Evolutionary conservation across 371 early-diverging fungal genomes (phyloP), one percentile per base, ranked within the genome.

Genomic region (Mucor circinelloides): DNA sequence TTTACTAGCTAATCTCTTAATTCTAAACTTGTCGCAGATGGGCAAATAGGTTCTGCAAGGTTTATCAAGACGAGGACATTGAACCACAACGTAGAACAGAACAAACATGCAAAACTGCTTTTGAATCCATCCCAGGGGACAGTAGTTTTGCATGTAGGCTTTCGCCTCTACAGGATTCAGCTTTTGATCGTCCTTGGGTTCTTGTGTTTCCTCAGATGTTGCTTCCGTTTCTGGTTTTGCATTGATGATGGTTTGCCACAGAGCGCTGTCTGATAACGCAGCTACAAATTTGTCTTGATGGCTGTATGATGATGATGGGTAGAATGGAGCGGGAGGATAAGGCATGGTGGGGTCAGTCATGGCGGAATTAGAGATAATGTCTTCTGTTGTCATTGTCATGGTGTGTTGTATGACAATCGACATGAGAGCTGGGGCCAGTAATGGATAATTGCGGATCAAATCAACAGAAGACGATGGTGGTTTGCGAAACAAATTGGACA

Each of bases 41-140:
- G 80, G 80, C 12, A 77, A 62, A 58, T 75, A 80, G 2, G 60
- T 71, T 48, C 69, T 63, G 21, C 70, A 70, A 5, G 56, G 68
- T 5, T 46, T 21, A 28, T 77, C 75, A 10, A 80, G 50, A 2
- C 73, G 73, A 32, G 80, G 80, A 59, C 77, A 80, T 0, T 66
- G 60, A 1, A 71, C 77, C 10, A 75, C 64, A 13, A 77, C 72
- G 62, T 71, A 68, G 5, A 59, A 70, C 17, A 77, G 64, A n/a
- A 80, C 36, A 32, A 77, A 80, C 17, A 69, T 64, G 57, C 80
- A 80, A 32, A 80, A 77, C 28, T 68, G 71, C 32, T 68, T 67
- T 59, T 77, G 75, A 3, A 80, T 13, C 72, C 71, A 75, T 42
- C 54, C 66, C 19, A 80, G 40, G 10, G 80, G 80, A 52, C 80